Conservation (phyloP, 1,139 yeast genomes). For the Pneumocystis canis region DNA sequence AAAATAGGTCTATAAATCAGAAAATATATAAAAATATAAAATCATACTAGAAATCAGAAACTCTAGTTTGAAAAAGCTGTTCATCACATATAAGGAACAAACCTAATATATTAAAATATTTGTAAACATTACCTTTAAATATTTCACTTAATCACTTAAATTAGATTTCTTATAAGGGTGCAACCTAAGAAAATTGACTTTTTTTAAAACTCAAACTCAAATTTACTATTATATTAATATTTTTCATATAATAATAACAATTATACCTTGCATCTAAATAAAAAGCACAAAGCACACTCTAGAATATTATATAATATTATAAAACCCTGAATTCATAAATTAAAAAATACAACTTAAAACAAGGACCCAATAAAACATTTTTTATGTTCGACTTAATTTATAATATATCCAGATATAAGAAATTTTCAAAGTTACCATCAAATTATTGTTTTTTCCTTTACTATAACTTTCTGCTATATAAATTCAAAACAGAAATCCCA, state of each 20-base stretch:
- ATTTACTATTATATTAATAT: neutral
- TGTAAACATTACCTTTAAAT: neutral
- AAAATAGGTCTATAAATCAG: neutral
- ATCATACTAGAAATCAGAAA: neutral
- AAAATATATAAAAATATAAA: neutral
- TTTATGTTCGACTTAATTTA: neutral
- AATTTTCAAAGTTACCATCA: too few species aligned
- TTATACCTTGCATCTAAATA: neutral
- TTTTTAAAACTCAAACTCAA: neutral
- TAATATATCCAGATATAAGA: too few species aligned
- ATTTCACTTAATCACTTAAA: too few species aligned
- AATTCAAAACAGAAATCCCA: neutral
- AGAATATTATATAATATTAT: neutral
- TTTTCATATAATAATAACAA: neutral
- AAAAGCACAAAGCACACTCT: neutral
- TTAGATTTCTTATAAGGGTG: too few species aligned
- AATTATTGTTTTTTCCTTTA: neutral
- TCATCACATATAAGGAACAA: neutral
- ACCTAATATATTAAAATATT: neutral
- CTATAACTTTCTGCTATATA: neutral
- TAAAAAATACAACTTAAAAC: too few species aligned
- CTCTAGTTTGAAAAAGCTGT: neutral
- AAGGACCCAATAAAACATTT: too few species aligned
- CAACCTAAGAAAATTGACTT: too few species aligned
- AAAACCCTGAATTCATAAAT: neutral